Percentiles rank a stretch among this genome's conserved stretches.
Conservation (phyloP, 108 stramenopile genomes). For the Cyclostephanos tholiformis region DNA sequence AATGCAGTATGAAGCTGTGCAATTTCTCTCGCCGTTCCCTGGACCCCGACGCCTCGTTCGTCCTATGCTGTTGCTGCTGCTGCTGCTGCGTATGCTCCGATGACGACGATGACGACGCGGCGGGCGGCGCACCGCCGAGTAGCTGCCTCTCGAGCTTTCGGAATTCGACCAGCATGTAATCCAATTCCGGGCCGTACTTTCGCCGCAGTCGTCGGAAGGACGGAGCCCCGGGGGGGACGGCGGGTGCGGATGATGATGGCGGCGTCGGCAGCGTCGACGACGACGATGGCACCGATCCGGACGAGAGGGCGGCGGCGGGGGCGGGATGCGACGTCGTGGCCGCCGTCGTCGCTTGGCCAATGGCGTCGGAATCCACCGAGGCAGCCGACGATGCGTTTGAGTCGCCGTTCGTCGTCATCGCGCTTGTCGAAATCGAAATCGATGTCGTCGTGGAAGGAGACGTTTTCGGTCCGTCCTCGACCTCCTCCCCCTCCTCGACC, state of each 20-base stretch:
- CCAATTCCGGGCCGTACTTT: conserved; percentile 73
- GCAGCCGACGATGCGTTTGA: too few species aligned
- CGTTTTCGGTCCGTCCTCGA: too few species aligned
- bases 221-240: neutral
- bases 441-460: too few species aligned
- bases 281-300: neutral
- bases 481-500: too few species aligned
- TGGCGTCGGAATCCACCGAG: too few species aligned
- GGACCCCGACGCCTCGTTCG: conserved; percentile 67
- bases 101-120: conserved; percentile 19
- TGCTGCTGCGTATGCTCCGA: conserved; percentile 43
- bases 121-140: conserved; percentile 66
- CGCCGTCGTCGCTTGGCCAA: too few species aligned
- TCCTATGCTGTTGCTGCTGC: conserved; percentile 12
- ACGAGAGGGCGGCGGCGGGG: neutral
- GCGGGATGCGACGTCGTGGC: too few species aligned
- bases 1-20: conserved; percentile 82
- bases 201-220: conserved; percentile 62
- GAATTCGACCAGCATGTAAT: conserved; percentile 87
- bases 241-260: neutral
- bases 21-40: conserved; percentile 84
- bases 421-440: too few species aligned
- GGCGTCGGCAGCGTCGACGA: neutral
- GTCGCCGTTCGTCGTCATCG: too few species aligned
- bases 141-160: conserved; percentile 81